phyloP scores from a whole-genome alignment of 495 filamentous ascomycete species.

The Neurospora sp. region DNA sequence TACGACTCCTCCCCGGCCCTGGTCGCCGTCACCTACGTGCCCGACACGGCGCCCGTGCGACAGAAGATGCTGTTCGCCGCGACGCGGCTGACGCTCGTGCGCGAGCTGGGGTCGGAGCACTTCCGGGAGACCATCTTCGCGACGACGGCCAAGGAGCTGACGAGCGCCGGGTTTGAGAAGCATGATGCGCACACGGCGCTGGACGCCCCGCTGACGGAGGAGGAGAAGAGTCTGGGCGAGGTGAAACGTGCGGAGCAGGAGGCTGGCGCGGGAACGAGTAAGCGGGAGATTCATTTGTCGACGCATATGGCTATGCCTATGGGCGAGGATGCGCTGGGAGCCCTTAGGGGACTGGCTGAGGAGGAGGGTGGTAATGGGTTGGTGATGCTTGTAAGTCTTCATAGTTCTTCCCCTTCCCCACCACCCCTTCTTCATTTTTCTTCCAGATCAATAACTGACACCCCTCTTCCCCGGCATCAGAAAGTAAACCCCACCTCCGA shows the following conservation, averaged over 20 bases:
- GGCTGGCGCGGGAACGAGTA: slow-evolving; percentile 58
- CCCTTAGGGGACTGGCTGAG: slow-evolving; percentile 46
- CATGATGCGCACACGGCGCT: slow-evolving; percentile 60
- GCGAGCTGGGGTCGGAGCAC: slow-evolving; percentile 82
- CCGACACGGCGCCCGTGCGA: slow-evolving; percentile 77
- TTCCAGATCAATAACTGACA: not conserved
- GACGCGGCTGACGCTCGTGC: slow-evolving; percentile 69
- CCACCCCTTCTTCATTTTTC: not conserved
- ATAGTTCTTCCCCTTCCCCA: slow-evolving; percentile 16
- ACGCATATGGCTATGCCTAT: slow-evolving; percentile 54
- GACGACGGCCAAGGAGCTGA: slow-evolving; percentile 64
- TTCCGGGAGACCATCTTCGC: slow-evolving; percentile 71
- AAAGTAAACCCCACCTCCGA: slow-evolving; percentile 69
- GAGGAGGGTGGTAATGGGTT: slow-evolving; percentile 44
- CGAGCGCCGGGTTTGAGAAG: slow-evolving; percentile 59
- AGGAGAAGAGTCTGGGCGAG: slow-evolving; percentile 68
- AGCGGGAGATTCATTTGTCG: slow-evolving; percentile 48
- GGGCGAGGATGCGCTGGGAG: slow-evolving; percentile 56
- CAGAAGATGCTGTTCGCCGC: slow-evolving; percentile 94
- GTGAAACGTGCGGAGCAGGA: slow-evolving; percentile 75
- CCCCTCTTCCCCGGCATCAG: slow-evolving; percentile 18
- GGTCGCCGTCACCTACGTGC: slow-evolving; percentile 80
- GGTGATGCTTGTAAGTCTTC: slow-evolving; percentile 61
- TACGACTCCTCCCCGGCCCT: slow-evolving; percentile 45
- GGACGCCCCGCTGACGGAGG: slow-evolving; percentile 73